Evolutionary conservation across 2,329 filamentous ascomycete species (phyloP).

Genomic region (Sarocladiaceae sp.): DNA sequence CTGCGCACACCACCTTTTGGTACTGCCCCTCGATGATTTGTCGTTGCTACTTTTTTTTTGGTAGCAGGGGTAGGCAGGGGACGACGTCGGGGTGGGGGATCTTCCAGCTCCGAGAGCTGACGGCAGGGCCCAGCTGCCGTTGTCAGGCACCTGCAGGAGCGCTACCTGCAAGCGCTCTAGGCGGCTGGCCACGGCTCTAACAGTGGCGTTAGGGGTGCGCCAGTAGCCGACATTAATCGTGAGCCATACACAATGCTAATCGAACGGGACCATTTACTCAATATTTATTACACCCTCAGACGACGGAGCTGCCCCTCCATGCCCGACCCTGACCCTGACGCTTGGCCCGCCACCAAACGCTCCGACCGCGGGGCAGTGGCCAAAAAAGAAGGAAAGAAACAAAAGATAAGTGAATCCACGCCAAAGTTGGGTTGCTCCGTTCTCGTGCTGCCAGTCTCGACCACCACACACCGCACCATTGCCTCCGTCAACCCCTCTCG

Average conservation of each 20-base stretch:
- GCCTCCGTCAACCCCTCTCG: conserved; percentile 2
- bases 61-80: neutral
- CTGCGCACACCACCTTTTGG: conserved; percentile 7
- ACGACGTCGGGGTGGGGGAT: neutral
- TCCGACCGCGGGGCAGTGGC: conserved; percentile 8
- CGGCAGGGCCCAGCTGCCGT: neutral
- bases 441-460: too few relatives aligned
- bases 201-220: neutral
- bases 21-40: conserved; percentile 10
- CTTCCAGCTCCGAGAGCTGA: conserved; percentile 1
- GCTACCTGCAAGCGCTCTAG: neutral
- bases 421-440: neutral
- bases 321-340: conserved; percentile 1
- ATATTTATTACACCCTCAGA: neutral
- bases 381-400: conserved; percentile 1
- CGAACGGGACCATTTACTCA: too few relatives aligned
- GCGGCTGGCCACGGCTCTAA: conserved; percentile 5
- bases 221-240: neutral
- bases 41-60: conserved; percentile 9
- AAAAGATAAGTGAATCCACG: neutral
- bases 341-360: conserved; percentile 5
- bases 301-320: neutral
- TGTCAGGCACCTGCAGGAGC: neutral
- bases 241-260: too few relatives aligned
- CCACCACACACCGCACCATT: neutral